phyloP scores from a whole-genome alignment of 2,329 filamentous ascomycete genomes.

The Trichoderma arundinaceum region DNA sequence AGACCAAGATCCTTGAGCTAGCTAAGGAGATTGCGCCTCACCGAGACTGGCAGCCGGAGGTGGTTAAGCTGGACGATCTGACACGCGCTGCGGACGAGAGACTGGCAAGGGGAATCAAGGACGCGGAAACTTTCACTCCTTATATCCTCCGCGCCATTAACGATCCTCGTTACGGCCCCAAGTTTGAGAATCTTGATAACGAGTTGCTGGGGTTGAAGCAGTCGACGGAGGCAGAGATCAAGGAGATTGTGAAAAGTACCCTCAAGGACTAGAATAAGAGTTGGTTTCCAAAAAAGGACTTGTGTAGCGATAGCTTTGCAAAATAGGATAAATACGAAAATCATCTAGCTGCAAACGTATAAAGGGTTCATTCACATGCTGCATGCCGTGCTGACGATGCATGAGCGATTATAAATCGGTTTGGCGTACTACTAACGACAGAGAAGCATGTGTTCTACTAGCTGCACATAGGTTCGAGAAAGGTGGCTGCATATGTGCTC shows the following conservation, averaged over 20 bases:
- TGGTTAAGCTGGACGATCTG: conserved; percentile 41
- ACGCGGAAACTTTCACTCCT: conserved; percentile 40
- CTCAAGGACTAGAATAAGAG: conserved; percentile 22
- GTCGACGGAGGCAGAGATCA: conserved; percentile 49
- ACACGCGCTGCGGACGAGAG: conserved; percentile 40
- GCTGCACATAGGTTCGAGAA: neutral
- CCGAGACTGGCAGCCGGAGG: conserved; percentile 55
- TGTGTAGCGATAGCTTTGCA: neutral
- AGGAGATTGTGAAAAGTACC: conserved; percentile 39
- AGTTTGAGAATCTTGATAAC: conserved; percentile 49
- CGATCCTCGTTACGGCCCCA: conserved; percentile 42
- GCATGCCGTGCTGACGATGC: neutral
- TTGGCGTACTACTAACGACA: neutral
- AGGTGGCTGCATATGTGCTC: neutral
- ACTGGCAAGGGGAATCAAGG: conserved; percentile 41
- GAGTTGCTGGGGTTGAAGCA: conserved; percentile 53
- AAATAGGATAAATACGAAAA: neutral
- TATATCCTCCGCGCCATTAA: conserved; percentile 45
- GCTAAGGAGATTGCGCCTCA: conserved; percentile 56
- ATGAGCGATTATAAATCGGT: neutral
- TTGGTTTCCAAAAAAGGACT: neutral
- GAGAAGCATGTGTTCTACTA: neutral
- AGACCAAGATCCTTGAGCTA: conserved; percentile 51
- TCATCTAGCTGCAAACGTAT: neutral
- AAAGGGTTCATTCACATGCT: neutral